These are phyloP conservation scores for Apostasia shenzhenica DNA, from an alignment of 106 monocot species.

Conservation along the genomic window DNA sequence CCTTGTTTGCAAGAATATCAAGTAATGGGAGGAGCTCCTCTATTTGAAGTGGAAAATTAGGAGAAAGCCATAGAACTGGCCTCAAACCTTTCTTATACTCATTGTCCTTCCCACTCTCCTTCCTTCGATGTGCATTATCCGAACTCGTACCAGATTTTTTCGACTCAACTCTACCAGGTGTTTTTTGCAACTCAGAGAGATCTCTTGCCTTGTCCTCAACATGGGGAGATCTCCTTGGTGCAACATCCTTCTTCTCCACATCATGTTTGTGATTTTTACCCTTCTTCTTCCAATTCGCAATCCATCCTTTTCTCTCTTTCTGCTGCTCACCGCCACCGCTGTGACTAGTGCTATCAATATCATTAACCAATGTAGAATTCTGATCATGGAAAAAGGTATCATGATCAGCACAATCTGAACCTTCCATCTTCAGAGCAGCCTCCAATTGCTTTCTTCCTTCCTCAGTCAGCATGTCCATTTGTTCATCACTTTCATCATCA, in stretches of 20 bases:
- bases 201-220: slow-evolving; percentile 29
- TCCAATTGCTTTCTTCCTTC: slow-evolving; percentile 7
- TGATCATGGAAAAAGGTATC: slow-evolving; percentile 18
- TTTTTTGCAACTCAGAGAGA: slow-evolving; percentile 4
- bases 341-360: not conserved
- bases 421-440: not conserved
- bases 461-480: not conserved
- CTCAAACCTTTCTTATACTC: slow-evolving; percentile 62
- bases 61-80: slow-evolving; percentile 62
- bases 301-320: slow-evolving; percentile 20
- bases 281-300: slow-evolving; percentile 22
- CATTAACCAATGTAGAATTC: not conserved
- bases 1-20: slow-evolving; percentile 63
- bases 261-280: slow-evolving; percentile 10
- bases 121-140: slow-evolving; percentile 12
- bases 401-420: slow-evolving; percentile 19
- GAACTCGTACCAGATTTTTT: slow-evolving; percentile 12
- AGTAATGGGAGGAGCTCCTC: slow-evolving; percentile 68
- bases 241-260: slow-evolving; percentile 13
- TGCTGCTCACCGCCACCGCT: slow-evolving; percentile 9
- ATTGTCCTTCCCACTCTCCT: slow-evolving; percentile 9
- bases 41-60: slow-evolving; percentile 40
- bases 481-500: not conserved
- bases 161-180: slow-evolving; percentile 2
- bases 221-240: slow-evolving; percentile 15